phyloP scores from a whole-genome alignment of 2,329 filamentous ascomycete species.

The Colletotrichum falcatum region DNA sequence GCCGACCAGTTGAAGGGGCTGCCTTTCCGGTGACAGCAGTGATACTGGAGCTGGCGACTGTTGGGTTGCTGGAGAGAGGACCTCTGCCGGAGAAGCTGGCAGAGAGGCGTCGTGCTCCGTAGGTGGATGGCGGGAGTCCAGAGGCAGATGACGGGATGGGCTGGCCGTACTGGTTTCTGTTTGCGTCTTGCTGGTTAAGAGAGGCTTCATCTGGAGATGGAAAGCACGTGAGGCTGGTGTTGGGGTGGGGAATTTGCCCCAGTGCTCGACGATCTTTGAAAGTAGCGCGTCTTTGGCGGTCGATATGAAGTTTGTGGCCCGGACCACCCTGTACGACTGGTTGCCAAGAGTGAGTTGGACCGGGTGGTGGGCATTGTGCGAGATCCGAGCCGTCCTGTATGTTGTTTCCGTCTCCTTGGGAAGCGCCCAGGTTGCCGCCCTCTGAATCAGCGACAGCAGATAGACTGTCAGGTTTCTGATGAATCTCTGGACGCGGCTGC shows the following conservation, averaged over 20 bases:
- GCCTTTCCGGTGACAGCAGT: constrained; percentile 43
- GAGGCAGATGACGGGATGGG: background rate
- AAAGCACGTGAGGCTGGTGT: background rate
- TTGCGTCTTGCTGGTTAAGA: background rate
- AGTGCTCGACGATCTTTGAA: constrained; percentile 21
- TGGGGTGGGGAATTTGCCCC: constrained; percentile 30
- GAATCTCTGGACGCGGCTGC: background rate
- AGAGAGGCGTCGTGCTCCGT: constrained; percentile 45
- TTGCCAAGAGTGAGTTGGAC: constrained; percentile 32
- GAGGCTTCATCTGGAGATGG: background rate
- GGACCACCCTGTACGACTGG: background rate
- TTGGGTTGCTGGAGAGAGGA: constrained; percentile 47
- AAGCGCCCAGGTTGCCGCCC: background rate
- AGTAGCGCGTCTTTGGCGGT: constrained; percentile 5
- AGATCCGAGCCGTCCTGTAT: background rate
- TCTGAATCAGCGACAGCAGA: background rate
- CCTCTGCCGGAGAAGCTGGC: constrained; percentile 47
- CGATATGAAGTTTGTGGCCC: constrained; percentile 4
- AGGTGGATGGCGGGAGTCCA: background rate
- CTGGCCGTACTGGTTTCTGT: background rate
- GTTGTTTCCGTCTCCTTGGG: background rate
- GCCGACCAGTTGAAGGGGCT: constrained; percentile 30
- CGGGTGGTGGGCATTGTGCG: background rate
- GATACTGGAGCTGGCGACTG: constrained; percentile 47
- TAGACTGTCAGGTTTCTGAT: background rate